Evolutionary conservation across 2,329 filamentous ascomycete genomes (phyloP), one percentile per base, ranked within the genome.

Genomic region (Tetracladium maxilliforme): DNA sequence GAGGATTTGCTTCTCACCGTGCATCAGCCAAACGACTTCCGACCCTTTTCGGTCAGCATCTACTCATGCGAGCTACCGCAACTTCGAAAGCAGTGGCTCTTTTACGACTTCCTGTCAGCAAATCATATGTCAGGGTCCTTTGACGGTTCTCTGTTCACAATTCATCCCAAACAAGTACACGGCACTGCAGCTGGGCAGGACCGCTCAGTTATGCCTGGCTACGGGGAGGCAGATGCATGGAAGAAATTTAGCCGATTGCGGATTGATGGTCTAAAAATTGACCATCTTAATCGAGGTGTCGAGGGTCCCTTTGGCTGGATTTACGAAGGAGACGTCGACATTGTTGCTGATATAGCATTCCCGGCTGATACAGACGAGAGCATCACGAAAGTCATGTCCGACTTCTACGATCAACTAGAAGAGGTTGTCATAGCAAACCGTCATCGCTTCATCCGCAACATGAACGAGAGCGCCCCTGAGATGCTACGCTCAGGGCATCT

Each of bases 301-400:
- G 74, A 90, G 33, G 90, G 90, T 0, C 86, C 87, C 0, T 94
- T 98, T 48, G 86, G 83, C 4, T 98, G 90, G 90, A 98, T 98
- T 26, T 80, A 92, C 37, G 83, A 95, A 51, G 90, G 90, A 17
- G 92, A 90, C 33, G 84, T 98, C 20, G 90, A 98, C 45, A 93
- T 98, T 33, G 75, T 95, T 10, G 80, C 90, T 6, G 90, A 98
- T 42, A 74, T 98, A 35, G 87, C 93, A 71, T 81, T 98, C 33
- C 90, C 90, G 1, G 71, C 73, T 16, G 90, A 95, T 27, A 70
- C 72, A 20, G 81, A 92, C 30, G 84, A 87, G 33, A 81, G 86
- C 34, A 75, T 98, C 28, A 78, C 77, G 14, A 94, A 94, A 47
- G 84, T 94, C 22, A 80, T 98, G 67, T 76, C 79, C n/a, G 86